Evolutionary conservation across 2,329 filamentous ascomycete genomes (phyloP).

Genomic region (Alternaria triticina): DNA sequence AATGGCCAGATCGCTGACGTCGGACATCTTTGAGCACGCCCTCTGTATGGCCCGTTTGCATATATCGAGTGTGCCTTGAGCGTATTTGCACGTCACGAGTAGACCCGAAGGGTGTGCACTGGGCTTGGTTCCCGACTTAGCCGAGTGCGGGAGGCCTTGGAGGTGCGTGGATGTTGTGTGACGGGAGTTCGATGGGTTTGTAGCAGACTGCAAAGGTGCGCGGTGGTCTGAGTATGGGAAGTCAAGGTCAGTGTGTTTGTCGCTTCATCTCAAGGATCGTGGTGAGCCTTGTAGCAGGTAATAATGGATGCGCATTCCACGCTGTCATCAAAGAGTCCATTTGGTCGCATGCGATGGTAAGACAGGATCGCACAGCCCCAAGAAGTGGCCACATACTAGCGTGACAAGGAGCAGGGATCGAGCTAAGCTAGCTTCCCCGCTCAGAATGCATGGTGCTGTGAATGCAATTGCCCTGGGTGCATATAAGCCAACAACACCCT

Average conservation of each 20-base stretch:
- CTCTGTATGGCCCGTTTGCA: conserved; percentile 11
- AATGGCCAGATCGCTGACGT: conserved; percentile 20
- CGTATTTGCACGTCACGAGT: conserved; percentile 28
- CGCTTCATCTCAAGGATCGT: neutral
- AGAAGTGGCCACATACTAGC: conserved; percentile 13
- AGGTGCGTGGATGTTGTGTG: conserved; percentile 13
- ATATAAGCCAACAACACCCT: conserved; percentile 26
- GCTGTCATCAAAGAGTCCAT: neutral
- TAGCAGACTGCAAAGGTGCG: neutral
- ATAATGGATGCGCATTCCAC: neutral
- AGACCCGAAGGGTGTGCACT: conserved; percentile 7
- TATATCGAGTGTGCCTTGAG: conserved; percentile 24
- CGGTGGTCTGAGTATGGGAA: neutral
- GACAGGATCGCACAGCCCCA: conserved; percentile 24
- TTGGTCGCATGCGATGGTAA: neutral
- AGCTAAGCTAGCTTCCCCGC: conserved; percentile 31
- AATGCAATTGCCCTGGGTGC: conserved; percentile 13
- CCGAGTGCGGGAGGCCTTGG: conserved; percentile 30
- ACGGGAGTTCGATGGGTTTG: neutral
- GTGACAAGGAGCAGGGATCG: conserved; percentile 5
- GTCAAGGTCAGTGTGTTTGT: neutral
- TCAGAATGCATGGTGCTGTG: conserved; percentile 3
- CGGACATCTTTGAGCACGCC: conserved; percentile 4
- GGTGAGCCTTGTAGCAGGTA: neutral
- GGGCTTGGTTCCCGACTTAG: conserved; percentile 25